Base-by-base conservation (phyloP, 1,284 basidiomycete species). In the Ceraceosorus bombacis region DNA sequence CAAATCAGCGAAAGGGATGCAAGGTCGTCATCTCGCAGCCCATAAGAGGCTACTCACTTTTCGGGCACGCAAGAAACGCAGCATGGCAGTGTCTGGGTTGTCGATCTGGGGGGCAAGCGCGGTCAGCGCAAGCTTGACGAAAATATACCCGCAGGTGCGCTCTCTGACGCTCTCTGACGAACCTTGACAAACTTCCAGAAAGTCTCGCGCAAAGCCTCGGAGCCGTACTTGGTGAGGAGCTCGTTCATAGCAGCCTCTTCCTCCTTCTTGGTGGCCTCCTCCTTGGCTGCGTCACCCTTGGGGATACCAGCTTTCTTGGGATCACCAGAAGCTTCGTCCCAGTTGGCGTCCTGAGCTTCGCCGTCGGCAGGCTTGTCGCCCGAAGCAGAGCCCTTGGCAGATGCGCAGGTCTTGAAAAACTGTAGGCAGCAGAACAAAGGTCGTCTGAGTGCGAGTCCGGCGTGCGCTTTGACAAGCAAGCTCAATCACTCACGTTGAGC, bases 31-130 rank as follows among this genome's bases (percentile, higher is more conserved):
- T 27, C 27, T 27, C 27, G 27, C 27, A 27, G 27, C 27, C 27
- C 27, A 27, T 3, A 27, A 27, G 27, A 2, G 27, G 3, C 27
- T 27, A 27, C 27, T 27, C 27, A 27, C 27, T 3, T 27, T 27
- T 27, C 78, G 71, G 2, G 78, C 78, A 49, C 78, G 72, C 2
- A 79, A 62, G 68, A 79, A 79, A 36, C 78, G 72, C 37, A 79
- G 70, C 59, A 76, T 65, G 48, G 72, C 65, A 49, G 73, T 73
- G 56, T 74, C 67, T 7, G 74, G 66, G 64, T 71, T 61, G 62
- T 76, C 71, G 58, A 68, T 64, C 27, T 27, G 27, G 27, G 27
- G 1, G 3, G 27, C 27, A 27, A 27, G 27, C 27, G 27, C 27
- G 27, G 27, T 27, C 27, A 27, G 27, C 27, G 27, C 27, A 3